phyloP scores from a whole-genome alignment of 208 protist species.

The Leishmania aethiopica region DNA sequence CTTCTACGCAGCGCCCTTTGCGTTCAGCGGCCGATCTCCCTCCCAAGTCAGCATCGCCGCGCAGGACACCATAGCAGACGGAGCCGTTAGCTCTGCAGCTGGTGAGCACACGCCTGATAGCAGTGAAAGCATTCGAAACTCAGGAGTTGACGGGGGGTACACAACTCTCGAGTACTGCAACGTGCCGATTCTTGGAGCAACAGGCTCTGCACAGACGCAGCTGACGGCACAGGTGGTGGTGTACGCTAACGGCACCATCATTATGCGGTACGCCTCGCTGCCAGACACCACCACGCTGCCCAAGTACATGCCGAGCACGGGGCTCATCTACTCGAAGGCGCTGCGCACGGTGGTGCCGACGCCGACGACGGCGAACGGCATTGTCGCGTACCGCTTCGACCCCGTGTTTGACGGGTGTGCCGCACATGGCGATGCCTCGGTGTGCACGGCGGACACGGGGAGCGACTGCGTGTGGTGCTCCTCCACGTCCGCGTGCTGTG shows the following conservation, averaged over 20 bases:
- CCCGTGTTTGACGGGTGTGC: slow-evolving; percentile 21
- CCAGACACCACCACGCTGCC: slow-evolving; percentile 5
- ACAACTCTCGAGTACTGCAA: slow-evolving; percentile 26
- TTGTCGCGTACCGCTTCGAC: slow-evolving; percentile 29
- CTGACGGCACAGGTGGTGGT: slow-evolving; percentile 58
- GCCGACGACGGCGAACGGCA: slow-evolving; percentile 22
- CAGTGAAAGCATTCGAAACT: no score
- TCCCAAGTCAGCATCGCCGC: background rate
- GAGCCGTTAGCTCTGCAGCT: no score
- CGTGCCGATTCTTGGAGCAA: background rate
- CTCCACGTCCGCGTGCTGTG: slow-evolving; percentile 19
- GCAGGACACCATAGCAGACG: background rate
- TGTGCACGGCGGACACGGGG: slow-evolving; percentile 5
- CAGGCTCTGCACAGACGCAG: background rate
- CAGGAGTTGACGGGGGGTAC: background rate
- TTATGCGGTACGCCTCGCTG: slow-evolving; percentile 54
- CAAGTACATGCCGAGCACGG: slow-evolving; percentile 6
- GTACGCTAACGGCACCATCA: slow-evolving; percentile 42
- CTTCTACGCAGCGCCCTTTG: slow-evolving; percentile 21
- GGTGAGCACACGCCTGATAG: no score
- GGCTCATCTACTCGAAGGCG: slow-evolving; percentile 21
- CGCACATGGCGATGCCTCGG: background rate
- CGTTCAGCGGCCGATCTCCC: slow-evolving; percentile 3
- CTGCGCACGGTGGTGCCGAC: slow-evolving; percentile 24
- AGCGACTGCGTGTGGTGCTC: slow-evolving; percentile 26